Percentiles rank a stretch among this genome's conserved stretches.
Conservation (phyloP, 2,329 filamentous ascomycete species). For the Pseudopithomyces chartarum region DNA sequence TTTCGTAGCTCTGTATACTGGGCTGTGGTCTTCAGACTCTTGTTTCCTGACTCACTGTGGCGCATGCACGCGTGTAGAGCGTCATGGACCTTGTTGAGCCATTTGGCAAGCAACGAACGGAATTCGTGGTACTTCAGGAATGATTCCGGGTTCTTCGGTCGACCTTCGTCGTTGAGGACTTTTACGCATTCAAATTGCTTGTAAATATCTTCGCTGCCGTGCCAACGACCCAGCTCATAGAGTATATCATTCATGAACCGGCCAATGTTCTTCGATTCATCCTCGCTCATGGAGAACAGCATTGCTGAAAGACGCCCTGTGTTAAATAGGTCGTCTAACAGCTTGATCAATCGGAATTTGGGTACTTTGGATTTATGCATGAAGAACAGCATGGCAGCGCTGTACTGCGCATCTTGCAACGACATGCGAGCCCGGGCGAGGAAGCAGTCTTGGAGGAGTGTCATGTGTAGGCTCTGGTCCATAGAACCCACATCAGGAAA, state of each 20-base stretch:
- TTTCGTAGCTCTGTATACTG: conserved; percentile 99
- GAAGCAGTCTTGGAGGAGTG: conserved; percentile 86
- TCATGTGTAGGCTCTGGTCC: conserved; percentile 73
- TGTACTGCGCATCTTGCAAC: conserved; percentile 85
- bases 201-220: conserved; percentile 73
- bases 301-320: conserved; percentile 79
- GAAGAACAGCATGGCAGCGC: conserved; percentile 83
- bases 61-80: conserved; percentile 58
- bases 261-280: conserved; percentile 91
- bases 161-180: conserved; percentile 71
- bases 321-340: conserved; percentile 84
- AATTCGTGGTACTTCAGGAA: conserved; percentile 87
- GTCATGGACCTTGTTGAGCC: conserved; percentile 81
- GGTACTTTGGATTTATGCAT: conserved; percentile 83
- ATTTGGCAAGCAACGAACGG: conserved; percentile 82
- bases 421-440: conserved; percentile 86
- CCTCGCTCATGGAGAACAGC: conserved; percentile 86
- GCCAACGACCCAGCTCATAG: conserved; percentile 82
- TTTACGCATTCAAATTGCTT: conserved; percentile 79
- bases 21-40: conserved; percentile 76
- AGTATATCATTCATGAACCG: conserved; percentile 85
- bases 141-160: conserved; percentile 57
- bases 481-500: conserved; percentile 68
- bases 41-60: conserved; percentile 38
- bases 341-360: conserved; percentile 82